Evolutionary conservation across 2,329 filamentous ascomycete species (phyloP).

Genomic region (Sporothrix humicola): DNA sequence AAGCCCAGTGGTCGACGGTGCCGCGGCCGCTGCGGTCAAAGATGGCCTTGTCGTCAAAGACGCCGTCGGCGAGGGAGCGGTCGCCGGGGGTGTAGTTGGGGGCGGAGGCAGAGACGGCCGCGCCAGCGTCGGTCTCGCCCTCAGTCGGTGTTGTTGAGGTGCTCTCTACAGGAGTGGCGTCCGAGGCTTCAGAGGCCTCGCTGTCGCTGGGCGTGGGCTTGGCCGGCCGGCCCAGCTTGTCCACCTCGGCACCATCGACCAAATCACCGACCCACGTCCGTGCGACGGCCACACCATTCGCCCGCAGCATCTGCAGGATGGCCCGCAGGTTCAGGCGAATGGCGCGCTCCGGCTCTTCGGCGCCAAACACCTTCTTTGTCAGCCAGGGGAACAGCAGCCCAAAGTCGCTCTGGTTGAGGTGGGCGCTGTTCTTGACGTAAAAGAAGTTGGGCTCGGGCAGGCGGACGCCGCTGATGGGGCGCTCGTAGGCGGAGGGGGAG

Average conservation of each 20-base stretch:
- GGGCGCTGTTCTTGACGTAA: slow-evolving; percentile 74
- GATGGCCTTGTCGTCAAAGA: slow-evolving; percentile 58
- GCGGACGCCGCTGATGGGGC: slow-evolving; percentile 49
- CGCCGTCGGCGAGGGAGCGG: slow-evolving; percentile 43
- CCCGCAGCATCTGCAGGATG: slow-evolving; percentile 61
- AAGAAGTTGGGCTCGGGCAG: slow-evolving; percentile 69
- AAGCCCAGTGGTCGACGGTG: slow-evolving; percentile 56
- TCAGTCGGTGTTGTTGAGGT: not conserved
- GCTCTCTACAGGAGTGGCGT: not conserved
- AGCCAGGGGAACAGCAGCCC: slow-evolving; percentile 79
- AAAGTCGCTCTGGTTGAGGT: slow-evolving; percentile 84
- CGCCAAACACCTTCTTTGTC: slow-evolving; percentile 62
- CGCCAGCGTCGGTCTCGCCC: not conserved
- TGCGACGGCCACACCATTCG: slow-evolving; percentile 56
- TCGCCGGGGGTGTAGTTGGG: slow-evolving; percentile 38
- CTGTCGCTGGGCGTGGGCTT: slow-evolving; percentile 34
- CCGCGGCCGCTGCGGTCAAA: slow-evolving; percentile 51
- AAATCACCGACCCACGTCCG: slow-evolving; percentile 58
- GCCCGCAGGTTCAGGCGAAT: slow-evolving; percentile 65
- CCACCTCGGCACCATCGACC: slow-evolving; percentile 52
- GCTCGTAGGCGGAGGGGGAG: slow-evolving; percentile 50
- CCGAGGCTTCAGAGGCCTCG: not conserved
- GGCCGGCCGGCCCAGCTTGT: slow-evolving; percentile 44
- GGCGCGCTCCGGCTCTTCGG: slow-evolving; percentile 63
- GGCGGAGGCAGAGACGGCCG: not conserved